These are phyloP conservation scores for Bipolaris victoriae DNA, from an alignment of 2,329 filamentous ascomycete species.

Conservation along the genomic window DNA sequence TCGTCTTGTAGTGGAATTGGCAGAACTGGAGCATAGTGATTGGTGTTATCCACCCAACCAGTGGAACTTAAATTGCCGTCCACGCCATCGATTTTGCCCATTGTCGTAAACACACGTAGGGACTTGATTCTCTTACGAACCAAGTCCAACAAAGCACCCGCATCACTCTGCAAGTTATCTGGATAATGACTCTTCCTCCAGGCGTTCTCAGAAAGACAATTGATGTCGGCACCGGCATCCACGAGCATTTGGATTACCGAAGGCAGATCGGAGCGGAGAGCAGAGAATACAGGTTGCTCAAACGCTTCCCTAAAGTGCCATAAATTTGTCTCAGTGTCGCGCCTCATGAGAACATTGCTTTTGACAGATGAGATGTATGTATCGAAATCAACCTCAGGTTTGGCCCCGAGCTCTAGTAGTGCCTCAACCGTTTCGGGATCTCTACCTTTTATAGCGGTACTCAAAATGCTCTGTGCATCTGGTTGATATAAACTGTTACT, in stretches of 20 bases:
- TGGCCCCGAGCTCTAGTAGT: constrained; percentile 69
- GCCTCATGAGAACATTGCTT: constrained; percentile 49
- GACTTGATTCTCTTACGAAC: constrained; percentile 60
- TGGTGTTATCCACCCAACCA: constrained; percentile 1
- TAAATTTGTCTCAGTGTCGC: constrained; percentile 56
- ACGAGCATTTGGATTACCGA: constrained; percentile 65
- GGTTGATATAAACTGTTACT: constrained; percentile 42
- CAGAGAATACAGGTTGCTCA: constrained; percentile 71
- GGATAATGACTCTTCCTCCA: constrained; percentile 32
- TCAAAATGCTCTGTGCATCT: constrained; percentile 58
- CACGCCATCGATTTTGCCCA: constrained; percentile 10
- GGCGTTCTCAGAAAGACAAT: constrained; percentile 58
- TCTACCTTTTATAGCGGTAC: constrained; percentile 55
- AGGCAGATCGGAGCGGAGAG: constrained; percentile 60
- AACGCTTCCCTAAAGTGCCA: constrained; percentile 55
- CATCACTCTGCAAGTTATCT: constrained; percentile 45
- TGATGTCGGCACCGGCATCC: constrained; percentile 68
- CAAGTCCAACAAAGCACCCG: constrained; percentile 65
- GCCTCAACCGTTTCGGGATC: constrained; percentile 14
- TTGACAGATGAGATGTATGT: constrained; percentile 66
- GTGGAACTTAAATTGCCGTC: neutral
- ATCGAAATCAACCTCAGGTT: constrained; percentile 55
- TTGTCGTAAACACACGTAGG: constrained; percentile 16
- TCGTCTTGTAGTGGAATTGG: constrained; percentile 50
- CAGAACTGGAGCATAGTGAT: neutral